These are phyloP conservation scores for Cucurbita ficifolia DNA, from an alignment of 306 rosid genomes.

Conservation along the genomic window DNA sequence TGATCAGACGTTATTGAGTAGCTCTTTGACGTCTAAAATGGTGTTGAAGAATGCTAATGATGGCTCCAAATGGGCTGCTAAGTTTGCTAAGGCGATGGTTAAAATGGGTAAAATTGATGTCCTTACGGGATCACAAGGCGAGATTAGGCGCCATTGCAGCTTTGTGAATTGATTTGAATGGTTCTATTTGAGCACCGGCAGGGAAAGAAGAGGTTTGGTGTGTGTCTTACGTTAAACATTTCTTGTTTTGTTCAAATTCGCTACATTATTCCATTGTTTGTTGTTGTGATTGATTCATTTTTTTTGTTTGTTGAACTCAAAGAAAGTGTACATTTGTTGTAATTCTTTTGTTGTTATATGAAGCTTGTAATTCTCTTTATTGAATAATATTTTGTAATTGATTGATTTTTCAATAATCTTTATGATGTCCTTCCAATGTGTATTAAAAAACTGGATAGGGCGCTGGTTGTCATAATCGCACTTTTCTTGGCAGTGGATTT, in stretches of 20 bases:
- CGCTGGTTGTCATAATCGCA: too few species aligned
- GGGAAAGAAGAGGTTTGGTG: not conserved
- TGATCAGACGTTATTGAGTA: slow-evolving; percentile 18
- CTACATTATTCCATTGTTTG: too few species aligned
- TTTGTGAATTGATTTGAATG: slow-evolving; percentile 7
- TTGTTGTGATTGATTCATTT: not conserved
- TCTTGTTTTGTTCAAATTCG: not conserved
- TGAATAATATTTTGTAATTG: too few species aligned
- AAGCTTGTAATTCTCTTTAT: not conserved
- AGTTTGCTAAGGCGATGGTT: slow-evolving; percentile 25
- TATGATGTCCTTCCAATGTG: too few species aligned
- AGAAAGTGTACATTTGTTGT: not conserved
- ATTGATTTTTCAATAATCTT: too few species aligned
- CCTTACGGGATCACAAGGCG: slow-evolving; percentile 16
- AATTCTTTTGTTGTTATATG: not conserved
- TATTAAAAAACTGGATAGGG: too few species aligned
- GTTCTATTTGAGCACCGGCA: not conserved
- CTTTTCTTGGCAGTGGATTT: too few species aligned
- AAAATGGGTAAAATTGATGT: slow-evolving; percentile 23
- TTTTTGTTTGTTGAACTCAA: not conserved
- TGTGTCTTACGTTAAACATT: not conserved
- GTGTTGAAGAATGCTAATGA: slow-evolving; percentile 11
- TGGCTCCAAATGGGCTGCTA: slow-evolving; percentile 11
- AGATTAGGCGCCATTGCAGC: slow-evolving; percentile 20
- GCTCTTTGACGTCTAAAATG: not conserved